Base-by-base conservation (phyloP, 2,329 filamentous ascomycete genomes). In the Penicillium sp. region DNA sequence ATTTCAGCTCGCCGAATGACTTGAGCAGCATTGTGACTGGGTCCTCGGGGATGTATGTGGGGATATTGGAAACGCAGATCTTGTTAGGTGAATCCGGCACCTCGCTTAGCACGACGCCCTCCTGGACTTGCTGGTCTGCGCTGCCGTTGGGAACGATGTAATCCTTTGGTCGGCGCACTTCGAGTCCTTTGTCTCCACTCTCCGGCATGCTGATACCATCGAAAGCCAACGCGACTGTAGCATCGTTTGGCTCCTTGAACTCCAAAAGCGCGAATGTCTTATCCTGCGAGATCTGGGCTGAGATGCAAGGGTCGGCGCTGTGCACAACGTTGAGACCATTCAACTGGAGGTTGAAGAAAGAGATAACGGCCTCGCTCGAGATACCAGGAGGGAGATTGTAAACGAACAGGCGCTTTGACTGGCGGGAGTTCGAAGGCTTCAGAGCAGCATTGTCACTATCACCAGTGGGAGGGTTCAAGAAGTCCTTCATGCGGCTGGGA, bases 81-180 rank as follows among this genome's bases (percentile, higher is more conserved):
- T 99, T 99, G 77, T 95, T 90, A 14, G 90, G 86, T 3, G 89
- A 95, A 67, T 99, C 93, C 9, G 90, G 83, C 13, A 99, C 93
- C 16, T 88, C 75, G 55, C 80, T 87, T 2, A 89, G 88, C 31
- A 96, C 79, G 1, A 88, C 81, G 4, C 88, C 88, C 31, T 86
- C 84, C 63, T 91, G 83, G 61, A 86, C 86, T 34, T 85, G 80
- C 37, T 82, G 79, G 22, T 90, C 86, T 40, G 91, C 87, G 1
- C 81, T 81, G 29, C 87, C 78, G 12, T 87, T 84, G 9, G 92
- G 92, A 45, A 95, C 90, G 61, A 97, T 95, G 71, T 97, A 99
- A 70, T 99, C 93, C 74, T 95, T 96, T 35, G 95, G 95, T 38
- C 93, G 83, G 56, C 84, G 84, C 60, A 97, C 89, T 30, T 83